Base-by-base conservation (phyloP, 352 stramenopile species). In the Phytopythium delawarense region DNA sequence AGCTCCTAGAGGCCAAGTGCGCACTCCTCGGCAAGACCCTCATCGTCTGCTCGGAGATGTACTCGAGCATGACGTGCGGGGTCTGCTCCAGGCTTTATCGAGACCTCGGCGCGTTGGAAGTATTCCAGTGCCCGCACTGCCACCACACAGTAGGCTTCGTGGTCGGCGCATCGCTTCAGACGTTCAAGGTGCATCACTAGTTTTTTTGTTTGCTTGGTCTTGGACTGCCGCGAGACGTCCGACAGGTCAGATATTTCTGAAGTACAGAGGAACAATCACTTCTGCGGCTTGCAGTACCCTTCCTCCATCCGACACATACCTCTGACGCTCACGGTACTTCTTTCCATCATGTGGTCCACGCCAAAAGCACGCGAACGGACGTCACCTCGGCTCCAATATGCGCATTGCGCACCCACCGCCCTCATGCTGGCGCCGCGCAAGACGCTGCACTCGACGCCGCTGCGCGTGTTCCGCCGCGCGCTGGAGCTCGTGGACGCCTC, bases 361-460 rank as follows among this genome's bases (percentile, higher is more conserved):
- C 45, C 5, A 49, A 30, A 32, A 32, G 21, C 23, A 52, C 46
- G 46, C 46, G 46, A 53, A 53, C 46, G 46, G 46, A 53, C 46
- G 46, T 28, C 23, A 20, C 42, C 9, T 32, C 28, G 4, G 28
- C 28, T 4, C 28, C 28, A 4, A 4, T 20, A 23, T 34, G 21
- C 7, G 42, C 20, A 32, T 20, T 51, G 21, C 20, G 45, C 45
- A 20, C 21, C 30, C 42, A 20, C 42, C 12, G 21, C 23, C 11
- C 9, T 32, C 35, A 94, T 94, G 84, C 64, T 94, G 35, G 85
- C 85, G 18, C 85, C 85, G 59, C 77, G 85, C 55, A 89, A 87
- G 72, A 92, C 71, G 62, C 79, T 94, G 42, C 78, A 92, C 62
- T 94, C 85, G 66, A 94, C 85, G 69, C 85, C 85, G 21, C 62